A percentile compares a stretch with the other conserved stretches of the same genome.
Evolutionary conservation across 768 basidiomycete species (phyloP).

Genomic region (Nidula microcarpa): DNA sequence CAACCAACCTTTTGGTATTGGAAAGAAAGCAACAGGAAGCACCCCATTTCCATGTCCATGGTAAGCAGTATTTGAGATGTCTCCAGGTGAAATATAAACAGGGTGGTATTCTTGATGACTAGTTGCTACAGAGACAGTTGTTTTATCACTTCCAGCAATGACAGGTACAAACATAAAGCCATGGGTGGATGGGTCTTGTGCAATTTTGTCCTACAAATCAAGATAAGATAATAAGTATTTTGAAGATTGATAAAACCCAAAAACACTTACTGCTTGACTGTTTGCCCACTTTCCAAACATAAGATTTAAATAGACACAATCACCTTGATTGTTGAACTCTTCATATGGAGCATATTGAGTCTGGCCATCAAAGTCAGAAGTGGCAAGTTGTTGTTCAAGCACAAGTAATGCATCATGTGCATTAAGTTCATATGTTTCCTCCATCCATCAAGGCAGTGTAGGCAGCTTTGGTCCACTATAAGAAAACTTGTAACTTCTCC

Average conservation of each 20-base stretch:
- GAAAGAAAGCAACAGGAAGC: conserved; percentile 9
- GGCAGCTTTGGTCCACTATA: conserved; percentile 9
- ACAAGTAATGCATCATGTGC: conserved; percentile 8
- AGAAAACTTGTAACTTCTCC: neutral
- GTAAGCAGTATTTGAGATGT: conserved; percentile 9
- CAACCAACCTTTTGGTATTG: conserved; percentile 17
- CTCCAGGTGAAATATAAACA: conserved; percentile 16
- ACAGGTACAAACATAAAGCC: conserved; percentile 20
- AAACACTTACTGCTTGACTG: conserved; percentile 15
- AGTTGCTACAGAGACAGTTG: conserved; percentile 25
- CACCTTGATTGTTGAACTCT: conserved; percentile 16
- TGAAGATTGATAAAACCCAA: neutral
- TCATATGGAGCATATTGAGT: conserved; percentile 17
- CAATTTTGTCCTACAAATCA: conserved; percentile 4
- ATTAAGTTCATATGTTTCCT: conserved; percentile 15
- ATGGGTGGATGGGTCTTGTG: conserved; percentile 7
- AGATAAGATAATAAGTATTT: neutral
- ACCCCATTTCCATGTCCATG: conserved; percentile 13
- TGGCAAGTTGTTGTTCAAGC: conserved; percentile 15
- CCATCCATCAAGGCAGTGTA: conserved; percentile 18
- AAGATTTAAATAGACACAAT: conserved; percentile 17
- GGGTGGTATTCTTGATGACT: conserved; percentile 24
- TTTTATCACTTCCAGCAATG: conserved; percentile 28
- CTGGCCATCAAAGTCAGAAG: conserved; percentile 7
- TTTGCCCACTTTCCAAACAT: conserved; percentile 23